Evolutionary conservation across 1,139 yeast genomes (phyloP).

Genomic region (Blastobotrys buckinghamii): DNA sequence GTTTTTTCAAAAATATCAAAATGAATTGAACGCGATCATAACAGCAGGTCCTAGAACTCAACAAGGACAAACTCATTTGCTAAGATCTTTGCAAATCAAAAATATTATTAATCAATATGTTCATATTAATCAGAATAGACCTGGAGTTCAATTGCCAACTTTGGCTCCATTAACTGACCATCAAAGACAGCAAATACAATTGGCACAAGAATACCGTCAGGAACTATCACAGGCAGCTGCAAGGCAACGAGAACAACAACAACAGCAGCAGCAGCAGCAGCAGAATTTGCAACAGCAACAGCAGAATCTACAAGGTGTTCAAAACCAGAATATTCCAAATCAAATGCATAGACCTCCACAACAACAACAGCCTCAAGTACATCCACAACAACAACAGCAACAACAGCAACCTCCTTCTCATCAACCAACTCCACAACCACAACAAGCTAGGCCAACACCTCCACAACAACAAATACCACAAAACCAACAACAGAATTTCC

Average conservation of each 20-base stretch:
- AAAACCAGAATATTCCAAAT: conserved; percentile 7
- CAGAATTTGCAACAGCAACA: conserved; percentile 8
- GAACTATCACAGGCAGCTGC: neutral
- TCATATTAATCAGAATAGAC: conserved; percentile 1
- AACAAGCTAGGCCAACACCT: conserved; percentile 6
- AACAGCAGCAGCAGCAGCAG: conserved; percentile 12
- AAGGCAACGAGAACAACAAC: conserved; percentile 9
- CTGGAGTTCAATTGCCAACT: conserved; percentile 10
- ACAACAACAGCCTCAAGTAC: neutral
- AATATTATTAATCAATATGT: conserved; percentile 38
- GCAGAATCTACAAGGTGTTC: conserved; percentile 9
- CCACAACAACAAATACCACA: conserved; percentile 9
- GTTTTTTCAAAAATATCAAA: conserved; percentile 53
- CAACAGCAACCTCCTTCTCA: conserved; percentile 6
- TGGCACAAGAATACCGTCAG: conserved; percentile 2
- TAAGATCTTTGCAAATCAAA: conserved; percentile 63
- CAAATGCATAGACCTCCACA: conserved; percentile 11
- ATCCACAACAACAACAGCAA: conserved; percentile 5
- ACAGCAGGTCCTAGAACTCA: conserved; percentile 51
- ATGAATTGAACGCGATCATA: conserved; percentile 60
- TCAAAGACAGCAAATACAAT: conserved; percentile 13
- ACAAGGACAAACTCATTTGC: conserved; percentile 62
- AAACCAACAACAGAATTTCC: conserved; percentile 15
- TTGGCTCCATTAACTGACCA: conserved; percentile 9
- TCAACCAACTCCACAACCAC: conserved; percentile 12